phyloP scores from a whole-genome alignment of 2,329 filamentous ascomycete species.

The Lasiodiplodia hormozganensis region DNA sequence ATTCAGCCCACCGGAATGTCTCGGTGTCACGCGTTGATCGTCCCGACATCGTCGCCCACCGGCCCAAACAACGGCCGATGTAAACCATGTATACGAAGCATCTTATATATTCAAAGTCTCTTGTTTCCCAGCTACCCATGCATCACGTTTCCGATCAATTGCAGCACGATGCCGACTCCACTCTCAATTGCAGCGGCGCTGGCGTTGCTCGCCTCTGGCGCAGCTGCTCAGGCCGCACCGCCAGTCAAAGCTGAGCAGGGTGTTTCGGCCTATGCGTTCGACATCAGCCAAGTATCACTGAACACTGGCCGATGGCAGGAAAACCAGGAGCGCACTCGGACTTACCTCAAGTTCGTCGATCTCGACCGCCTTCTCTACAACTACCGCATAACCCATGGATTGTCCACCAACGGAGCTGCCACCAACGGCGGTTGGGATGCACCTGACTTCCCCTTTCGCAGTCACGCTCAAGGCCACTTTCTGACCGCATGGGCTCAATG shows the following conservation, averaged over 20 bases:
- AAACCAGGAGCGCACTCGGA: constrained; percentile 57
- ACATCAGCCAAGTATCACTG: constrained; percentile 50
- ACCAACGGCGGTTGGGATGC: constrained; percentile 62
- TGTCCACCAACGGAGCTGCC: constrained; percentile 55
- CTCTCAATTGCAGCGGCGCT: neutral
- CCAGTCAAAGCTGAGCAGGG: constrained; percentile 40
- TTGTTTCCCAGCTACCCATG: neutral
- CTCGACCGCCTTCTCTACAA: constrained; percentile 57
- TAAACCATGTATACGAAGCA: neutral
- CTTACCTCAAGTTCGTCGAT: constrained; percentile 56
- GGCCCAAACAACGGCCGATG: neutral
- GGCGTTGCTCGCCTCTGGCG: neutral
- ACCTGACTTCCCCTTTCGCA: constrained; percentile 61
- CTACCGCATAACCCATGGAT: constrained; percentile 55
- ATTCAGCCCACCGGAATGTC: neutral
- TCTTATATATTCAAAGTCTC: neutral
- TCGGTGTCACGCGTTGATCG: neutral
- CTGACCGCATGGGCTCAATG: constrained; percentile 60
- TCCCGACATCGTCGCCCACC: neutral
- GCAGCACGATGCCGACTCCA: neutral
- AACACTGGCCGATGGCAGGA: constrained; percentile 50
- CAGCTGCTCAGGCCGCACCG: constrained; percentile 36
- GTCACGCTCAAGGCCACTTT: constrained; percentile 60
- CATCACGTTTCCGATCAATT: neutral
- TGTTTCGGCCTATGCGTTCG: constrained; percentile 47